Percentiles rank a stretch among this genome's conserved stretches.
These are phyloP conservation scores for Podaxis carcinomalis DNA, from an alignment of 768 basidiomycete genomes.

Conservation along the genomic window DNA sequence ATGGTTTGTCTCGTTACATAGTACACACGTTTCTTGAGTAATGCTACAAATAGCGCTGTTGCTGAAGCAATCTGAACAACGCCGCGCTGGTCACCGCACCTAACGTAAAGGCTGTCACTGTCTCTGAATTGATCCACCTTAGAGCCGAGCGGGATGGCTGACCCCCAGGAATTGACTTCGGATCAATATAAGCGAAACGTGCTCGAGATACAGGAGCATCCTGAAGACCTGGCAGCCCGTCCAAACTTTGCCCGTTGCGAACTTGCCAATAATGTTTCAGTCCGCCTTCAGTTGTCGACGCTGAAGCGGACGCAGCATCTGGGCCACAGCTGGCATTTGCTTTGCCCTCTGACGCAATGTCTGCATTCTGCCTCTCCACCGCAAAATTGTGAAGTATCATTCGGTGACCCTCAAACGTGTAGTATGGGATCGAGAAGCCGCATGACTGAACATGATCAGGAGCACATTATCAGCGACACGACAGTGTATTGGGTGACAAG, in stretches of 20 bases:
- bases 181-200: background rate
- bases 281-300: slow-evolving; percentile 29
- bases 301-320: background rate
- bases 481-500: background rate
- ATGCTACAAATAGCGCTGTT: background rate
- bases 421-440: slow-evolving; percentile 55
- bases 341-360: slow-evolving; percentile 22
- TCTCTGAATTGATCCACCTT: background rate
- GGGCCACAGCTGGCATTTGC: background rate
- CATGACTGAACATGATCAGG: slow-evolving; percentile 40
- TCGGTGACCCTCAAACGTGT: slow-evolving; percentile 44
- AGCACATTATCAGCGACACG: background rate
- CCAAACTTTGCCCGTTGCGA: slow-evolving; percentile 42
- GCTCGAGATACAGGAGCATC: slow-evolving; percentile 19
- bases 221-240: slow-evolving; percentile 44
- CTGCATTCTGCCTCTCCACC: slow-evolving; percentile 31
- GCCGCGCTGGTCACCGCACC: background rate
- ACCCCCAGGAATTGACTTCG: background rate
- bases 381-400: slow-evolving; percentile 37
- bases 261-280: slow-evolving; percentile 47
- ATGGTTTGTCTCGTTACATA: background rate
- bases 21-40: background rate
- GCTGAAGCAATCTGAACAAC: background rate
- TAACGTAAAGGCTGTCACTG: background rate
- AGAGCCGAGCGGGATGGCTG: background rate